phyloP scores from a whole-genome alignment of 2,329 filamentous ascomycete genomes.

The Trichoderma oligosporum region DNA sequence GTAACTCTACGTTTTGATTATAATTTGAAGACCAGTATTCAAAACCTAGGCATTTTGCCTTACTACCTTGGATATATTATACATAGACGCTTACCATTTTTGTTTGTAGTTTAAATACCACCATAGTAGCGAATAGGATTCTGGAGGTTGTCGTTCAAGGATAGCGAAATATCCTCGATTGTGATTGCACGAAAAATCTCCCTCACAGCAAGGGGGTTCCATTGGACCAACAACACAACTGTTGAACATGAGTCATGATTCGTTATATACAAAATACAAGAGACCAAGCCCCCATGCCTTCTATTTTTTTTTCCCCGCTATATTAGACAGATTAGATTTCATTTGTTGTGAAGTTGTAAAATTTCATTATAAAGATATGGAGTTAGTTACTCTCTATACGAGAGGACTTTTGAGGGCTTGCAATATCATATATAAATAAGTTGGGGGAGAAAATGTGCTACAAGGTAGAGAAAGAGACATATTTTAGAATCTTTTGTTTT shows the following conservation, averaged over 20 bases:
- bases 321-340: no score
- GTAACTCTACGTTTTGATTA: no score
- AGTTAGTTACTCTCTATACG: no score
- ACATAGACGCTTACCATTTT: no score
- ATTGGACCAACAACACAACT: background rate
- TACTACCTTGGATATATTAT: no score
- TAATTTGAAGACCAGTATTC: background rate
- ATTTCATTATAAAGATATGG: no score
- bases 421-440: no score
- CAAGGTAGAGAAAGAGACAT: background rate
- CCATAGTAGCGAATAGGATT: background rate
- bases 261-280: background rate
- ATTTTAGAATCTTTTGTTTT: background rate
- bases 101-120: background rate
- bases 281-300: no score
- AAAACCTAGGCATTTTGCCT: background rate
- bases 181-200: conserved; percentile 5
- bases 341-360: no score
- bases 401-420: no score
- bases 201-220: background rate
- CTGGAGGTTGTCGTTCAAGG: background rate
- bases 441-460: background rate
- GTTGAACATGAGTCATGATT: background rate
- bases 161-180: background rate
- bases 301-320: no score